These are phyloP conservation scores for Thuidium tamariscinum DNA, from an alignment of 225 moss, liverwort and hornwort species.

Conservation along the genomic window DNA sequence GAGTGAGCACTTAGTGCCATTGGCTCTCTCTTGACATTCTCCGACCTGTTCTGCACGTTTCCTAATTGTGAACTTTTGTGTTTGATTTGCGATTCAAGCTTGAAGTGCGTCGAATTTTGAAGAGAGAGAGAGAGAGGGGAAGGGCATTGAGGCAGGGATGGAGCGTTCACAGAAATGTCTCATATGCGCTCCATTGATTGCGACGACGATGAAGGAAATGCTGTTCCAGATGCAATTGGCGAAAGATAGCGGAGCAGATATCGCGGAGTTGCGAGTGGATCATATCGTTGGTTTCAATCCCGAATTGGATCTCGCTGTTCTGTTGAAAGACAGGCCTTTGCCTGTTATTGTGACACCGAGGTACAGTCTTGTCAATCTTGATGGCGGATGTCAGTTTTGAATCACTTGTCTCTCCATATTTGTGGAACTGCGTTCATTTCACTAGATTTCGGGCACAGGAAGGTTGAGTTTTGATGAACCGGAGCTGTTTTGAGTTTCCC, in stretches of 20 bases:
- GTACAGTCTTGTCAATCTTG: not conserved
- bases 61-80: not conserved
- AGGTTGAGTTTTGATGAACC: not conserved
- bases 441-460: not conserved
- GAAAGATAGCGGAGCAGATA: conserved; percentile 66
- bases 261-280: conserved; percentile 81
- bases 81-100: not conserved
- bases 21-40: not conserved
- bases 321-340: conserved; percentile 49
- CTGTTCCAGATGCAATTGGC: conserved; percentile 47
- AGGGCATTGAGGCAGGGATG: not conserved
- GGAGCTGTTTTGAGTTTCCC: not conserved
- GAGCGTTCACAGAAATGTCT: conserved; percentile 24
- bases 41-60: not conserved
- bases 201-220: conserved; percentile 61
- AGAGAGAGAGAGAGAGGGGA: not conserved
- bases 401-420: too few species aligned
- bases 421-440: not conserved
- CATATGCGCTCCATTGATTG: conserved; percentile 60
- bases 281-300: conserved; percentile 51
- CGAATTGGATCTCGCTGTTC: conserved; percentile 46
- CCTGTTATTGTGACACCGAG: conserved; percentile 74
- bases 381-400: not conserved
- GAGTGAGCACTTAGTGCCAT: not conserved
- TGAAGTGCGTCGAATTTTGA: not conserved